Evolutionary conservation across 2,329 filamentous ascomycete species (phyloP).

Genomic region (Neofusicoccum umdonicola): DNA sequence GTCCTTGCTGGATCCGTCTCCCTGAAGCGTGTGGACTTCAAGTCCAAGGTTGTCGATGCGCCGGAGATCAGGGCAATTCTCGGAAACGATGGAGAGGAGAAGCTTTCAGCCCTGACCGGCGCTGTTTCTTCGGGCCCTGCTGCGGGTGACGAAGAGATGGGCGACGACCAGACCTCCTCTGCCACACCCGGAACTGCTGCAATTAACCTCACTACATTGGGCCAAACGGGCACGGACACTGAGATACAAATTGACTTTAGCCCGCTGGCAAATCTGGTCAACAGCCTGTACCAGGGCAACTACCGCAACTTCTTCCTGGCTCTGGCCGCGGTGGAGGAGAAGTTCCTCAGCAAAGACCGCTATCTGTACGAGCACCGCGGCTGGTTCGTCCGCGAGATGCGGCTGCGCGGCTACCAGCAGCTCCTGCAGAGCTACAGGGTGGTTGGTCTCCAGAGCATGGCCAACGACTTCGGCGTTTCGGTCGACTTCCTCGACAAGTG

Average conservation of each 20-base stretch:
- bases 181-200: slow-evolving; percentile 60
- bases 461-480: slow-evolving; percentile 91
- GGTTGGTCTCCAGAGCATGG: slow-evolving; percentile 96
- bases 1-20: slow-evolving; percentile 92
- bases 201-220: slow-evolving; percentile 86
- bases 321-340: slow-evolving; percentile 84
- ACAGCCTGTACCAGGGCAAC: slow-evolving; percentile 87
- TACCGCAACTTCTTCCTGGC: slow-evolving; percentile 94
- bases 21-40: slow-evolving; percentile 96
- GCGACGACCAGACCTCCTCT: slow-evolving; percentile 53
- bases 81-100: slow-evolving; percentile 76
- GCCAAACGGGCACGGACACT: slow-evolving; percentile 64
- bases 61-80: slow-evolving; percentile 98
- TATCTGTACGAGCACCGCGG: slow-evolving; percentile 93
- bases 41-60: slow-evolving; percentile 96
- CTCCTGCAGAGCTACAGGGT: slow-evolving; percentile 96
- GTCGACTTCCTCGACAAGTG: slow-evolving; percentile 95
- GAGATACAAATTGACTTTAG: slow-evolving; percentile 87
- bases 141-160: slow-evolving; percentile 72
- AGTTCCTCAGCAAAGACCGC: slow-evolving; percentile 89
- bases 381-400: slow-evolving; percentile 99
- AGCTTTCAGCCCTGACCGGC: slow-evolving; percentile 76
- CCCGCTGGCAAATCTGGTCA: slow-evolving; percentile 81
- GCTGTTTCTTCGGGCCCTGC: slow-evolving; percentile 78
- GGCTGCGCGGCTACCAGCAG: slow-evolving; percentile 92